phyloP scores from a whole-genome alignment of 768 basidiomycete genomes.

The Butyriboletus loyo region DNA sequence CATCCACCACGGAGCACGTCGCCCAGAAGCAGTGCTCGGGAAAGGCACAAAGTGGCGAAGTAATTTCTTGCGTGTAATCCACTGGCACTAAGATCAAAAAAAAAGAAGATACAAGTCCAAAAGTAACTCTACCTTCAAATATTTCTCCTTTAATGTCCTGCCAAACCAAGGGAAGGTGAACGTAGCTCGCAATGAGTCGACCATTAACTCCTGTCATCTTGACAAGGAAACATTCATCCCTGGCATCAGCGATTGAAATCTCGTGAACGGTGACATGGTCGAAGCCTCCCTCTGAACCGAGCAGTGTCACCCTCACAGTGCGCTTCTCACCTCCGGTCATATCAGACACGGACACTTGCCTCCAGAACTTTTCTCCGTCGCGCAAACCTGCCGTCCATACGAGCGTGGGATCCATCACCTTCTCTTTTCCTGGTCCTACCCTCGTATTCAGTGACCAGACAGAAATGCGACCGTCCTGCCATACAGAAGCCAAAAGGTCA shows the following conservation, averaged over 20 bases:
- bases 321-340: not conserved
- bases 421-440: slow-evolving; percentile 52
- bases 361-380: slow-evolving; percentile 18
- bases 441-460: slow-evolving; percentile 70
- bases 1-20: slow-evolving; percentile 24
- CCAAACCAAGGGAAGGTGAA: slow-evolving; percentile 30
- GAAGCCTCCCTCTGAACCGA: slow-evolving; percentile 38
- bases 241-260: slow-evolving; percentile 5
- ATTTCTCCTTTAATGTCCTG: slow-evolving; percentile 50
- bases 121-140: slow-evolving; percentile 37
- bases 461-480: slow-evolving; percentile 65
- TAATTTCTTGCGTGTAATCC: slow-evolving; percentile 15
- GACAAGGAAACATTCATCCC: slow-evolving; percentile 1
- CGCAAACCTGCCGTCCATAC: slow-evolving; percentile 33
- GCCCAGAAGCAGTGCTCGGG: slow-evolving; percentile 59
- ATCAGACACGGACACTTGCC: slow-evolving; percentile 28
- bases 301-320: slow-evolving; percentile 28
- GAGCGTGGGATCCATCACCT: slow-evolving; percentile 54
- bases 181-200: slow-evolving; percentile 38
- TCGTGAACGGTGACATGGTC: slow-evolving; percentile 35
- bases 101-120: not conserved
- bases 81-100: slow-evolving; percentile 16
- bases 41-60: slow-evolving; percentile 38
- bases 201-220: slow-evolving; percentile 42
- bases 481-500: slow-evolving; percentile 65